A percentile compares a stretch with the other conserved stretches of the same genome.
Conservation (phyloP, 2,329 filamentous ascomycete species). For the Exophiala sp. region DNA sequence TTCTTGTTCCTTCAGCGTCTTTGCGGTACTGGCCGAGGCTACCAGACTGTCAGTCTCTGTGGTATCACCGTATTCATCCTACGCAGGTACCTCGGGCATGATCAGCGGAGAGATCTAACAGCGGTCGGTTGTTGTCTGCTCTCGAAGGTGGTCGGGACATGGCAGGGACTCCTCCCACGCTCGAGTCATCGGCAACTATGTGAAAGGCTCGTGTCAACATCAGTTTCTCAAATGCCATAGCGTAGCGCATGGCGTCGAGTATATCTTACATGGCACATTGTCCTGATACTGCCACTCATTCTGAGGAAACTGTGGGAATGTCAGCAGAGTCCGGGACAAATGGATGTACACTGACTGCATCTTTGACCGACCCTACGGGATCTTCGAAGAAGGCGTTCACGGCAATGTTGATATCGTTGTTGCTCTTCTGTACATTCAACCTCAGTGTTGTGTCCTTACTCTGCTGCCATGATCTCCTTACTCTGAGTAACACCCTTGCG, state of each 20-base stretch:
- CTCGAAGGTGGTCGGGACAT: conserved; percentile 46
- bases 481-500: conserved; percentile 18
- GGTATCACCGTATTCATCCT: not conserved
- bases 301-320: not conserved
- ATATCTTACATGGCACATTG: conserved; percentile 25
- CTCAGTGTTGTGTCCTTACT: conserved; percentile 1
- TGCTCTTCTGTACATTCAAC: conserved; percentile 36
- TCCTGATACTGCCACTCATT: conserved; percentile 24
- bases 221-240: not conserved
- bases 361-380: conserved; percentile 28
- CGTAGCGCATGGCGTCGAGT: not conserved
- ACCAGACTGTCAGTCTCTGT: conserved; percentile 5
- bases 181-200: conserved; percentile 36
- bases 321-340: not conserved
- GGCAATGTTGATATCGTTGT: conserved; percentile 41
- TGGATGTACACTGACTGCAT: conserved; percentile 6
- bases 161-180: conserved; percentile 35
- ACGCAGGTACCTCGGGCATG: conserved; percentile 30
- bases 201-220: conserved; percentile 30
- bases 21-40: conserved; percentile 28
- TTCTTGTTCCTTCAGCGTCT: conserved; percentile 33
- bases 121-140: conserved; percentile 34
- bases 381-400: conserved; percentile 47
- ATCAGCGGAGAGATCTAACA: conserved; percentile 30
- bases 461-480: conserved; percentile 1